phyloP scores from a whole-genome alignment of 2,329 filamentous ascomycete genomes.

The Fusarium luffae region DNA sequence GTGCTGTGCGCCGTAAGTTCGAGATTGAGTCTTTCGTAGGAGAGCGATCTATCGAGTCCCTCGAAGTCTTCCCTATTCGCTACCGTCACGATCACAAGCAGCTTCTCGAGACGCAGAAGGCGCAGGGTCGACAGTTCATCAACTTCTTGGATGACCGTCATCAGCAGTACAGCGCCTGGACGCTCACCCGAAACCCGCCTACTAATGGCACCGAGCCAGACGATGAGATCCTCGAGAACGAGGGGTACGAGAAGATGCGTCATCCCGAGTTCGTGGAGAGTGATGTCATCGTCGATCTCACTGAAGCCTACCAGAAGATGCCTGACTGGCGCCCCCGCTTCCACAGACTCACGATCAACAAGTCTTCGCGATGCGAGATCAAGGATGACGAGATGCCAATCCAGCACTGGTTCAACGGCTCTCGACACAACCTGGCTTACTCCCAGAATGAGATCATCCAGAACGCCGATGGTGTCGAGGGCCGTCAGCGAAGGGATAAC shows the following conservation, averaged over 20 bases:
- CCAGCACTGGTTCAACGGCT: conserved; percentile 52
- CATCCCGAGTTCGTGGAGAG: conserved; percentile 56
- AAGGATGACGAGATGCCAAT: conserved; percentile 52
- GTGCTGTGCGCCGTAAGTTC: conserved; percentile 53
- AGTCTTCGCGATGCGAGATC: conserved; percentile 47
- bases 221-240: conserved; percentile 48
- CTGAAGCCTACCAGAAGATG: conserved; percentile 54
- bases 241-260: conserved; percentile 50
- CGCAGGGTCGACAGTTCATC: conserved; percentile 50
- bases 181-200: conserved; percentile 53
- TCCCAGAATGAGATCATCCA: conserved; percentile 52
- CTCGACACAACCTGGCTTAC: conserved; percentile 48
- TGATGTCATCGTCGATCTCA: conserved; percentile 57
- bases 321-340: conserved; percentile 52
- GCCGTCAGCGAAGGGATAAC: conserved; percentile 53
- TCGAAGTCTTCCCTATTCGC: conserved; percentile 54
- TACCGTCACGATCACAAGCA: conserved; percentile 51
- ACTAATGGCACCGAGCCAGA: conserved; percentile 44
- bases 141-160: conserved; percentile 52
- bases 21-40: conserved; percentile 52
- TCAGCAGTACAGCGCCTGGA: conserved; percentile 57
- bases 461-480: conserved; percentile 51
- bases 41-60: conserved; percentile 52
- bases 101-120: conserved; percentile 49
- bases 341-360: conserved; percentile 47